Percentiles rank a stretch among this genome's conserved stretches.
These are phyloP conservation scores for Lentinula aciculospora DNA, from an alignment of 768 basidiomycete species.

Conservation along the genomic window DNA sequence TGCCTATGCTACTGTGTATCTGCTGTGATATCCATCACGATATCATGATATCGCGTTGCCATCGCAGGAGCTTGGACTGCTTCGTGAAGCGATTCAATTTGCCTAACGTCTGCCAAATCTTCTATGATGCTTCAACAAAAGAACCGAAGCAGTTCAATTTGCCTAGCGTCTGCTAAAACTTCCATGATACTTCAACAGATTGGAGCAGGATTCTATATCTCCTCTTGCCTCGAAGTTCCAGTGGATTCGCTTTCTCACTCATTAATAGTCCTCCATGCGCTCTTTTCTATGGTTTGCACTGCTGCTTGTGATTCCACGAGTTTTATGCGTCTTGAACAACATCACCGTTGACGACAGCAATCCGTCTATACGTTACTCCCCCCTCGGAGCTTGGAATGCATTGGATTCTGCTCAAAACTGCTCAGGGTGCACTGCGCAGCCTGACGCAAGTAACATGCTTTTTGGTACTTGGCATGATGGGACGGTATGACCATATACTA, in stretches of 20 bases:
- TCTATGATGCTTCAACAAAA: too few relatives aligned
- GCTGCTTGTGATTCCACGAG: not conserved
- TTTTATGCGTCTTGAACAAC: conserved; percentile 12
- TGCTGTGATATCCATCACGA: too few relatives aligned
- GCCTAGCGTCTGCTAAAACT: not conserved
- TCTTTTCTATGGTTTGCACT: not conserved
- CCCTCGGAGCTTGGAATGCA: conserved; percentile 14
- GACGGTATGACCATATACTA: conserved; percentile 1
- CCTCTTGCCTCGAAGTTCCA: not conserved
- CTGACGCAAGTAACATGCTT: conserved; percentile 9
- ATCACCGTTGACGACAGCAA: conserved; percentile 24
- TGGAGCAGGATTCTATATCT: not conserved
- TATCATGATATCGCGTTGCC: not conserved
- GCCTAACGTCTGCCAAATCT: too few relatives aligned
- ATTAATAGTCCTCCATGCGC: not conserved
- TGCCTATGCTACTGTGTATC: too few relatives aligned
- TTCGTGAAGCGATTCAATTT: not conserved
- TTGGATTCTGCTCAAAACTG: conserved; percentile 11
- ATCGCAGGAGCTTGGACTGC: not conserved
- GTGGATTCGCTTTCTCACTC: not conserved
- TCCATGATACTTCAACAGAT: not conserved
- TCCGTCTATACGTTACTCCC: conserved; percentile 15
- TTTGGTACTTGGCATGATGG: conserved; percentile 20
- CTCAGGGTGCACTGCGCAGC: conserved; percentile 13
- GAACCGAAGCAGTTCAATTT: not conserved